phyloP scores from a whole-genome alignment of 208 protist genomes.

The Trypanosoma lewisi region DNA sequence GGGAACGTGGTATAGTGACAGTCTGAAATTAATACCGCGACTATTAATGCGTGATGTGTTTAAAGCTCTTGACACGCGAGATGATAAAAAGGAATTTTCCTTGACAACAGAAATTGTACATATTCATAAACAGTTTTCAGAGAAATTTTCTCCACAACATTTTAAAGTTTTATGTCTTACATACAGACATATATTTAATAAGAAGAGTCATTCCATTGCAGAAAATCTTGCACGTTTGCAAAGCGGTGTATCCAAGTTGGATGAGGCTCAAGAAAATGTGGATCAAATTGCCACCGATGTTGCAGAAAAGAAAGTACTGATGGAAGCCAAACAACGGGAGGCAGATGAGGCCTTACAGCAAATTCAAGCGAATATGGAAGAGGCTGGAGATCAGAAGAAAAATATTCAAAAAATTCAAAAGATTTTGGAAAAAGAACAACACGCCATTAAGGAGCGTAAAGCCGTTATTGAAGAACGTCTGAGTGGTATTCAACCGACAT shows the following conservation, averaged over 20 bases:
- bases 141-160: slow-evolving; percentile 87
- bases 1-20: slow-evolving; percentile 89
- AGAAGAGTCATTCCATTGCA: slow-evolving; percentile 71
- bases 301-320: slow-evolving; percentile 78
- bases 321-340: slow-evolving; percentile 93
- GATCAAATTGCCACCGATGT: slow-evolving; percentile 93
- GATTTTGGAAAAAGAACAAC: slow-evolving; percentile 92
- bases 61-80: slow-evolving; percentile 63
- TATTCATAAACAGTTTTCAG: slow-evolving; percentile 70
- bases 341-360: slow-evolving; percentile 94
- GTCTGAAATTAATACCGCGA: slow-evolving; percentile 90
- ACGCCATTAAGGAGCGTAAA: slow-evolving; percentile 84
- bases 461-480: slow-evolving; percentile 93
- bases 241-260: slow-evolving; percentile 94
- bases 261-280: slow-evolving; percentile 93
- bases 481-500: slow-evolving; percentile 92
- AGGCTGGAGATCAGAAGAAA: slow-evolving; percentile 90
- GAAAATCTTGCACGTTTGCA: slow-evolving; percentile 78
- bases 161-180: slow-evolving; percentile 92
- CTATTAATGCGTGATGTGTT: slow-evolving; percentile 83
- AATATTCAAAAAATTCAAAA: slow-evolving; percentile 94
- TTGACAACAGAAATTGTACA: slow-evolving; percentile 87
- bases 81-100: slow-evolving; percentile 86
- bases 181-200: slow-evolving; percentile 83
- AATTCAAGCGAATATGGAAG: slow-evolving; percentile 96